phyloP scores from a whole-genome alignment of 140 eudicot species.

The Ambrosia hybrid region DNA sequence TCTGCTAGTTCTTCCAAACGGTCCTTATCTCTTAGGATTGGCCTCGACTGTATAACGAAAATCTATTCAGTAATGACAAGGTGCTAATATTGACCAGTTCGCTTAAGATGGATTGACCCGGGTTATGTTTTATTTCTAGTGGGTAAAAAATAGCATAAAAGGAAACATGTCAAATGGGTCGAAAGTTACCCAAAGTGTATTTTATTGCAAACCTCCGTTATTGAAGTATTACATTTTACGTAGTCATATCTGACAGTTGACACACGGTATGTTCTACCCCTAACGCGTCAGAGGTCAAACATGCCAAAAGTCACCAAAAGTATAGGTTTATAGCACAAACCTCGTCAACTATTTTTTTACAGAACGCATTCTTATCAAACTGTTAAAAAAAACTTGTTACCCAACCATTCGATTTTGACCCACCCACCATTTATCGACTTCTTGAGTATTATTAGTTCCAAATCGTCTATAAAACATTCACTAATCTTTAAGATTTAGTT shows the following conservation, averaged over 20 bases:
- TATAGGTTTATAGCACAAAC: background rate
- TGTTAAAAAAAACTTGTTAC: background rate
- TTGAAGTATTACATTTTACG: too few species aligned
- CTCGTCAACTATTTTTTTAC: background rate
- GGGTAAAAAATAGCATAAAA: background rate
- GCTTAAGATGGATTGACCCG: background rate
- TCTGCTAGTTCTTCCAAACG: constrained; percentile 85
- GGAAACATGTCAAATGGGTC: background rate
- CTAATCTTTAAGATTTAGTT: background rate
- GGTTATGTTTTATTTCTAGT: background rate
- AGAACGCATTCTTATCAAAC: background rate
- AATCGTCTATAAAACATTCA: background rate
- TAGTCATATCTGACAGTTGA: too few species aligned
- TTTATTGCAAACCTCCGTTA: too few species aligned
- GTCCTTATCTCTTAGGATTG: constrained; percentile 80
- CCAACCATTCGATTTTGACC: background rate
- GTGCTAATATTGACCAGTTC: background rate
- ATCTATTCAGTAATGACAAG: background rate
- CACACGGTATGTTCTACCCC: too few species aligned
- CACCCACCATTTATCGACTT: background rate
- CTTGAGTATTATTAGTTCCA: background rate
- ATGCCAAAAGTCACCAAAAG: background rate
- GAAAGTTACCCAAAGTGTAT: background rate
- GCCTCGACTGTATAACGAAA: constrained; percentile 59
- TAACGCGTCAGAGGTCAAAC: background rate